Evolutionary conservation across 2,329 filamentous ascomycete species (phyloP), one percentile per base, ranked within the genome.

Genomic region (Aspergillus pseudotamarii): DNA sequence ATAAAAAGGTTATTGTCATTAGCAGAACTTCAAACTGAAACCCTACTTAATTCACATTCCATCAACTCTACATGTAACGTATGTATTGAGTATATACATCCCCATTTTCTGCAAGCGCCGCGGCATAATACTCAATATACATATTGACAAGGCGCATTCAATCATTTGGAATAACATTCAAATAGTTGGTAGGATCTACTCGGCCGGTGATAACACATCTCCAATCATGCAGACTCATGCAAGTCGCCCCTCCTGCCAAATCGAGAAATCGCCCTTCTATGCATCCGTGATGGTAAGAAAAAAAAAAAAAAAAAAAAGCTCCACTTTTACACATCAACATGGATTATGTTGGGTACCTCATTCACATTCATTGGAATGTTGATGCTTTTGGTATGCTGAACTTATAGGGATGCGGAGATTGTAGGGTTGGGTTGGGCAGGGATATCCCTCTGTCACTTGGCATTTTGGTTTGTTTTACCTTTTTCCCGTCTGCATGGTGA

Each of bases 211-310:
- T 30, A 50, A 50, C 26, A 50, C 26, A 19, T 50, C 34, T 36
- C 34, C 12, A 16, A 36, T 16, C 14, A 36, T 36, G 34, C 34
- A 36, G 34, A 36, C 34, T 14, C 5, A 14, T 36, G 48, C 16
- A 51, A 51, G 28, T n/a, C 28, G 48, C 48, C 48, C 48, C 48
- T 51, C 48, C 9, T 51, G 48, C 48, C 48, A 6, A 32, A 51
- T 51, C 48, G 19, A 51, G 48, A 51, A 51, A 32, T 51, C 28
- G 28, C 48, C 28, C 48, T 32, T 51, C 28, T 32, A 34, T 51
- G 48, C 48, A 51, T 51, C 48, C 10, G 28, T 51, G 28, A 51
- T 51, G 48, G n/a, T n/a, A n/a, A n/a, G n/a, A n/a, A n/a, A n/a
- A n/a, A n/a, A n/a, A 19, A 51, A 30, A 28, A 26, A 50, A 30